Evolutionary conservation across 1,139 yeast species (phyloP), one percentile per base, ranked within the genome.

Genomic region (Candida tropicalis): DNA sequence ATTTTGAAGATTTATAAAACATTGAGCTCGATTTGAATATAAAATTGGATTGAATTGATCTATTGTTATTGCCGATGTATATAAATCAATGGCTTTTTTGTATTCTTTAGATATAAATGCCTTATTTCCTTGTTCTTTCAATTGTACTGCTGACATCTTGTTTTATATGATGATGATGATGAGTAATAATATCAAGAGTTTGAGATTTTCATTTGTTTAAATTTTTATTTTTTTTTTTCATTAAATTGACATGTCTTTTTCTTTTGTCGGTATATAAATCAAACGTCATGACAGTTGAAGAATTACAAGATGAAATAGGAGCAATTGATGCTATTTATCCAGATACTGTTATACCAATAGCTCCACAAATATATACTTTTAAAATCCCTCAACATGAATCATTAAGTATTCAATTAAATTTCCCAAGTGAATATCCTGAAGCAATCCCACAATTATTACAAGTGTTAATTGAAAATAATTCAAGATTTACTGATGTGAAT

Each of bases 311-410:
- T 46, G 99, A 93, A 58, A 65, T 88, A 20, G 81, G 79, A 40
- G 95, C 97, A 10, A 82, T 91, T 16, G 87, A 87, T 49, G 95
- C 97, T 2, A 91, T 93, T n/a, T 91, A 81, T 57, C 97, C 96
- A 1, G 87, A 75, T 12, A 72, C 73, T 52, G 45, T 68, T 2
- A 52, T 55, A 11, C 52, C 54, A 13, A 45, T 65, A 15, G 71
- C 64, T 0, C 68, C 73, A 0, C 68, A 65, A 18, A 58, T 75
- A 1, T 79, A 81, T 45, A 74, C 73, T 22, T 69, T 90, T 27
- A 62, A 59, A 9, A 68, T 89, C 1, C 96, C 97, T 0, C 81
- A 76, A 45, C 81, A 86, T 55, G 79, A 77, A 47, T 73, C 72
- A 35, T 66, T 85, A 35, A 62, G 65, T 3, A 65, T 88, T 12